These are phyloP conservation scores for Candida insectalens DNA, from an alignment of 805 yeast species.

Conservation along the genomic window DNA sequence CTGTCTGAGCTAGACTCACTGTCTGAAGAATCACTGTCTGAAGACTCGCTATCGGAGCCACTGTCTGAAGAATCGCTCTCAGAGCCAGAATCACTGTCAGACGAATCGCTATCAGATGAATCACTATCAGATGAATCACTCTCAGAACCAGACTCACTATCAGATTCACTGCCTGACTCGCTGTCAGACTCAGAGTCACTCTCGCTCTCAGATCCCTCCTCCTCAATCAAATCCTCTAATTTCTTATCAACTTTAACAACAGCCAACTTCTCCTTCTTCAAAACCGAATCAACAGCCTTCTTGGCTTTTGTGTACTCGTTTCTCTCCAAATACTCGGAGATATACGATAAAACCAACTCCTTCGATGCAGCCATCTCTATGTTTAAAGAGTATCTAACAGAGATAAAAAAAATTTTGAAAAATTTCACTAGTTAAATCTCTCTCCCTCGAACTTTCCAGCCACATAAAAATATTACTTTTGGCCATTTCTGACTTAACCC, in stretches of 20 bases:
- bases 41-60: background rate
- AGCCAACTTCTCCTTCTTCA: conserved; percentile 5
- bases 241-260: background rate
- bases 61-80: background rate
- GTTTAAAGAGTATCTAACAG: background rate
- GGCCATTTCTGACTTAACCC: too few species aligned
- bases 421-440: too few species aligned
- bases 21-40: background rate
- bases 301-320: conserved; percentile 15
- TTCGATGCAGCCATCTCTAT: conserved; percentile 11
- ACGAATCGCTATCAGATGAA: conserved; percentile 6
- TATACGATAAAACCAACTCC: conserved; percentile 10
- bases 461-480: too few species aligned
- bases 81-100: conserved; percentile 3
- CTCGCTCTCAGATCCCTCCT: conserved; percentile 7
- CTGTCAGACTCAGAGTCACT: conserved; percentile 6
- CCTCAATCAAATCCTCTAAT: background rate
- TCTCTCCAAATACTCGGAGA: conserved; percentile 16
- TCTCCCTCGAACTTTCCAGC: too few species aligned
- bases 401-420: too few species aligned
- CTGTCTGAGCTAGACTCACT: background rate
- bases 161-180: conserved; percentile 1
- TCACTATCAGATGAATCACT: background rate
- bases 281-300: conserved; percentile 15
- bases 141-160: background rate